Evolutionary conservation across 371 early-diverging fungal species (phyloP).

Genomic region (Apophysomyces variabilis): DNA sequence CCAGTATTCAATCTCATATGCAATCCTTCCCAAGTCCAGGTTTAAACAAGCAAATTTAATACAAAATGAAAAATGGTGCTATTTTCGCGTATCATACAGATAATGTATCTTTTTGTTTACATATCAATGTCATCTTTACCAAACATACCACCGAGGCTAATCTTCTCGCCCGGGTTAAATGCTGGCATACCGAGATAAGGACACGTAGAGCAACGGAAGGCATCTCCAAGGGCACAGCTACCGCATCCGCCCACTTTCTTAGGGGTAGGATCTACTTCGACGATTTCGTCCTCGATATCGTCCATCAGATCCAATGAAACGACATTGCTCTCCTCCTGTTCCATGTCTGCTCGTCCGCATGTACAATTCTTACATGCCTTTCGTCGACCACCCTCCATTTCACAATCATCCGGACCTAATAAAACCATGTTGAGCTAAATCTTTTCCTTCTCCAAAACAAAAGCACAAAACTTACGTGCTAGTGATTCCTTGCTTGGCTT

Average conservation of each 20-base stretch:
- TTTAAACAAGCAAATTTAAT: too few species aligned
- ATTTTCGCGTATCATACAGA: too few species aligned
- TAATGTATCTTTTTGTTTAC: slow-evolving; percentile 3
- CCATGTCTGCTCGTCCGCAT: slow-evolving; percentile 91
- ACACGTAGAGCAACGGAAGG: slow-evolving; percentile 98
- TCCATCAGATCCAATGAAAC: slow-evolving; percentile 73
- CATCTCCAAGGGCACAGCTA: slow-evolving; percentile 98
- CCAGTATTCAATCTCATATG: too few species aligned
- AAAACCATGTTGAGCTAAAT: not conserved
- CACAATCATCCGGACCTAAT: slow-evolving; percentile 69
- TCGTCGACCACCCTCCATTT: slow-evolving; percentile 70
- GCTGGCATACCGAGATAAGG: slow-evolving; percentile 99
- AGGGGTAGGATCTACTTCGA: slow-evolving; percentile 63
- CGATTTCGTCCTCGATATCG: slow-evolving; percentile 49
- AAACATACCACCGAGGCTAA: slow-evolving; percentile 73
- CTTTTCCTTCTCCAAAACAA: not conserved
- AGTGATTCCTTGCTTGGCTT: slow-evolving; percentile 75
- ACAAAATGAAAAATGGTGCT: too few species aligned
- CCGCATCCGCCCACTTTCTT: slow-evolving; percentile 63
- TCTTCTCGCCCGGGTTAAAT: slow-evolving; percentile 96
- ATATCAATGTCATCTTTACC: slow-evolving; percentile 57
- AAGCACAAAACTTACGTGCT: slow-evolving; percentile 44
- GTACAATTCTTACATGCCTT: slow-evolving; percentile 98
- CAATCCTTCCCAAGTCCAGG: too few species aligned
- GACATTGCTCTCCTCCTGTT: slow-evolving; percentile 60